Evolutionary conservation across 768 basidiomycete genomes (phyloP).

Genomic region (Dentipellis fragilis): DNA sequence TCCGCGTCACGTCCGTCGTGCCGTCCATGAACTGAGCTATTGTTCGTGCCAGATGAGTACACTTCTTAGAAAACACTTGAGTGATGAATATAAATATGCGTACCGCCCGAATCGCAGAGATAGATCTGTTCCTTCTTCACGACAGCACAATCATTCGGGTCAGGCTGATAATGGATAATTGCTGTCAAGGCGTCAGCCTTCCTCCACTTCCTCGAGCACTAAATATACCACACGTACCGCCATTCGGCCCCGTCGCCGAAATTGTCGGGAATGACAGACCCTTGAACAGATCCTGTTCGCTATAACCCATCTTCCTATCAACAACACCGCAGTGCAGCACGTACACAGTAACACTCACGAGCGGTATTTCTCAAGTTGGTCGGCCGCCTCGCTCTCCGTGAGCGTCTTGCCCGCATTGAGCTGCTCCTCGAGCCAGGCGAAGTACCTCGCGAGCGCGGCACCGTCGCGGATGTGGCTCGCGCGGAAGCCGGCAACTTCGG

Average conservation of each 20-base stretch:
- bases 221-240: constrained; percentile 39
- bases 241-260: constrained; percentile 87
- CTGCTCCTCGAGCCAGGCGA: constrained; percentile 89
- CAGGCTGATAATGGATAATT: constrained; percentile 89
- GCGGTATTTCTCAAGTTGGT: constrained; percentile 69
- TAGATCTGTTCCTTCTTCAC: constrained; percentile 74
- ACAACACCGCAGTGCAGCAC: not conserved
- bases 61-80: too few relatives aligned
- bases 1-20: constrained; percentile 91
- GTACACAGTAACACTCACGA: constrained; percentile 40
- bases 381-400: constrained; percentile 74
- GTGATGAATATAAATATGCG: not conserved
- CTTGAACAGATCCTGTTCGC: constrained; percentile 69
- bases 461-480: constrained; percentile 86
- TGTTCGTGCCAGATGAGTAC: not conserved
- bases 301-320: constrained; percentile 18
- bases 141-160: constrained; percentile 58
- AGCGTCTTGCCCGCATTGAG: constrained; percentile 50
- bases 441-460: constrained; percentile 78
- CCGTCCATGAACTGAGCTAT: constrained; percentile 82
- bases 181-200: constrained; percentile 30
- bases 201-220: not conserved
- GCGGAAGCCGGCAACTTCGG: constrained; percentile 85
- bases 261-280: constrained; percentile 91
- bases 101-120: constrained; percentile 83